Evolutionary conservation across 768 basidiomycete species (phyloP).

Genomic region (Hericium rajendrae): DNA sequence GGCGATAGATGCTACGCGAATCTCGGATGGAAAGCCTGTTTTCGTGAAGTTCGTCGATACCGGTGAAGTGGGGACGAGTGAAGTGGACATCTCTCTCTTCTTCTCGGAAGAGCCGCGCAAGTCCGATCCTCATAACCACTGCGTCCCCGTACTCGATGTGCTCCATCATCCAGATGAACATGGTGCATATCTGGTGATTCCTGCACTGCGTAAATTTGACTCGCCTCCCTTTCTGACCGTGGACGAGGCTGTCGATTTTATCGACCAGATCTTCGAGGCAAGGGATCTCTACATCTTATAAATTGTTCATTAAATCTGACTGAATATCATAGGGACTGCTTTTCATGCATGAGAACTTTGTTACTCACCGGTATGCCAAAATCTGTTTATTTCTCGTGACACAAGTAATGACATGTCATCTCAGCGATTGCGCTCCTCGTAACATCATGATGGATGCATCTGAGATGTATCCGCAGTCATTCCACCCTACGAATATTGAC

Average conservation of each 20-base stretch:
- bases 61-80: not conserved
- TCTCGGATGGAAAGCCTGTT: not conserved
- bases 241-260: slow-evolving; percentile 25
- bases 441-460: not conserved
- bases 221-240: slow-evolving; percentile 23
- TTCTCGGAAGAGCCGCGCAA: slow-evolving; percentile 8
- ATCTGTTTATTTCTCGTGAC: not conserved
- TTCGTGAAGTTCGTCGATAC: not conserved
- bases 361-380: not conserved
- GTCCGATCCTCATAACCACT: slow-evolving; percentile 19
- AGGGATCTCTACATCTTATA: not conserved
- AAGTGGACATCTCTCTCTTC: not conserved
- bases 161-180: slow-evolving; percentile 10
- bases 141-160: slow-evolving; percentile 16
- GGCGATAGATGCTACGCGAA: not conserved
- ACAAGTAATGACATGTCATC: not conserved
- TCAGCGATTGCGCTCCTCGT: not conserved
- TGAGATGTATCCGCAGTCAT: not conserved
- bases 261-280: slow-evolving; percentile 27
- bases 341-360: not conserved
- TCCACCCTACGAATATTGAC: not conserved
- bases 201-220: slow-evolving; percentile 17
- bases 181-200: slow-evolving; percentile 24
- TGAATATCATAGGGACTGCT: not conserved
- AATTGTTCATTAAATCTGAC: not conserved